phyloP scores from a whole-genome alignment of 495 filamentous ascomycete species.

The Margaritispora aquatica region DNA sequence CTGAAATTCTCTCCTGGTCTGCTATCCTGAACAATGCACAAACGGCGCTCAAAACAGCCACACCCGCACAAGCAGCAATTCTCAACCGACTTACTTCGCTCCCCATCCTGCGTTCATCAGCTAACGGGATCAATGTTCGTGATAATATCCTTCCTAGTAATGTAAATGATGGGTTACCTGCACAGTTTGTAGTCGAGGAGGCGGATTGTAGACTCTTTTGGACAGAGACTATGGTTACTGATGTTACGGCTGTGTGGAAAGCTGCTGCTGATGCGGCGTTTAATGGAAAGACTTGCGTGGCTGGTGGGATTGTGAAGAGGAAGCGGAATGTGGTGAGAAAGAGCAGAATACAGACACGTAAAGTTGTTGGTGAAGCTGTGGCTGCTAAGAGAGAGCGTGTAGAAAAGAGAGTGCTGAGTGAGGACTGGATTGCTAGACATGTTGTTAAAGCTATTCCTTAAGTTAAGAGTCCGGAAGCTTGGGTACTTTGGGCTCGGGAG shows the following conservation, averaged over 20 bases:
- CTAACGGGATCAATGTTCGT: slow-evolving; percentile 31
- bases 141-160: slow-evolving; percentile 32
- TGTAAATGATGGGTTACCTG: slow-evolving; percentile 27
- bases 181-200: slow-evolving; percentile 19
- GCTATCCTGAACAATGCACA: slow-evolving; percentile 13
- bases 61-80: slow-evolving; percentile 5
- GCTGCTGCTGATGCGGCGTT: slow-evolving; percentile 16
- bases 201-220: slow-evolving; percentile 23
- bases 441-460: neutral
- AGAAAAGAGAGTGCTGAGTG: neutral
- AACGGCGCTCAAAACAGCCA: neutral
- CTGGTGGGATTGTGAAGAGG: slow-evolving; percentile 5
- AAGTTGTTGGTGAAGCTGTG: neutral
- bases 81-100: slow-evolving; percentile 4
- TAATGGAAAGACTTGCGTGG: slow-evolving; percentile 9
- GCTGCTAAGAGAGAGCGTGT: neutral
- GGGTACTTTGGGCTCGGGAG: too few relatives aligned
- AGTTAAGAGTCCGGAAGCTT: too few relatives aligned
- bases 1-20: slow-evolving; percentile 13
- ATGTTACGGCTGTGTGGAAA: slow-evolving; percentile 21
- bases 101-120: slow-evolving; percentile 7
- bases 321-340: neutral
- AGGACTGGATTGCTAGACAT: neutral
- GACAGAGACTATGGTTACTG: slow-evolving; percentile 17
- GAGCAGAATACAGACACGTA: neutral